phyloP scores from a whole-genome alignment of 1,284 basidiomycete species.

The Tausonia pullulans region DNA sequence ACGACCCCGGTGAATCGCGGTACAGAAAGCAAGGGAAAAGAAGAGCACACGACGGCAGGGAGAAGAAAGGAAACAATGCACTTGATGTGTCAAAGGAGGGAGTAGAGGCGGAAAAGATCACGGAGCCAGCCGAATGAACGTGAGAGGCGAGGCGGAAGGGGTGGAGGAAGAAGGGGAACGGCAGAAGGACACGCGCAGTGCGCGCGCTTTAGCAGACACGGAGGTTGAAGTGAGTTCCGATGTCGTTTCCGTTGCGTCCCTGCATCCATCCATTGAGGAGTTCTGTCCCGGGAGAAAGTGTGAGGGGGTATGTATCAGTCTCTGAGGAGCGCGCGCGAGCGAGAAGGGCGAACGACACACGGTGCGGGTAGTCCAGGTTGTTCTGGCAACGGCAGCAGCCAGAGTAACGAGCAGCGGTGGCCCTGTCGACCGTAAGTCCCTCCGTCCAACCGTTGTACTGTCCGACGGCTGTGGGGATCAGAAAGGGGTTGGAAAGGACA shows the following conservation, averaged over 20 bases:
- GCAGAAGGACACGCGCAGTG: neutral
- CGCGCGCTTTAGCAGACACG: neutral
- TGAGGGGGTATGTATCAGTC: no score
- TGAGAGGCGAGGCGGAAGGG: neutral
- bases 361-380: constrained; percentile 47
- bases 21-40: neutral
- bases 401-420: constrained; percentile 47
- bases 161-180: neutral
- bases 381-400: constrained; percentile 59
- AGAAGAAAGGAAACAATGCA: neutral
- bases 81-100: neutral
- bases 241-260: constrained; percentile 47
- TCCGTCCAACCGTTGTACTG: constrained; percentile 65
- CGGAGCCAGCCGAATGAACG: neutral
- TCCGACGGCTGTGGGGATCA: constrained; percentile 42
- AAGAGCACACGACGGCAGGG: neutral
- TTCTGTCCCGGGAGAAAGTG: constrained; percentile 32
- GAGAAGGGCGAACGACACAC: no score
- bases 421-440: constrained; percentile 46
- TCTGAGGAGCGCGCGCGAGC: no score
- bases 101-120: neutral
- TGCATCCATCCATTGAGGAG: constrained; percentile 68
- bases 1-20: neutral
- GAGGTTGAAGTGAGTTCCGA: constrained; percentile 36
- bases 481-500: neutral